phyloP scores from a whole-genome alignment of 805 yeast genomes.

The Saturnispora saitoi region DNA sequence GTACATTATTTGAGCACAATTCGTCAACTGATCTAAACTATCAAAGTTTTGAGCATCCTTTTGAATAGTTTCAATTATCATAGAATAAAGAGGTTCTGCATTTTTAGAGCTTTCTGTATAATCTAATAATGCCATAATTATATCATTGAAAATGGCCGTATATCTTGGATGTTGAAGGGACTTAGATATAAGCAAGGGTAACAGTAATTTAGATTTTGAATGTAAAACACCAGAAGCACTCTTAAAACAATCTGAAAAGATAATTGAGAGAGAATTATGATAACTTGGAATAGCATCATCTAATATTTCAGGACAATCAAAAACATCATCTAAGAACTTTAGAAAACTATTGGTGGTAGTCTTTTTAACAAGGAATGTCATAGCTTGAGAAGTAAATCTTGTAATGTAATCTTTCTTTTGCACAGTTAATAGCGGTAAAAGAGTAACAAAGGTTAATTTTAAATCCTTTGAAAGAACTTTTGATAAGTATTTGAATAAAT shows the following conservation, averaged over 20 bases:
- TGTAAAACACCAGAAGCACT: slow-evolving; percentile 68
- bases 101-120: slow-evolving; percentile 43
- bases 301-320: slow-evolving; percentile 25
- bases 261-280: slow-evolving; percentile 46
- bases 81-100: slow-evolving; percentile 36
- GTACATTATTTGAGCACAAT: slow-evolving; percentile 34
- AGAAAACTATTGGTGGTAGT: slow-evolving; percentile 41
- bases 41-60: slow-evolving; percentile 5
- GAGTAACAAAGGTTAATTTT: slow-evolving; percentile 55
- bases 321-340: slow-evolving; percentile 34
- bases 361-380: slow-evolving; percentile 75
- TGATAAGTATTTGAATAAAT: slow-evolving; percentile 79
- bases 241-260: slow-evolving; percentile 67
- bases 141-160: slow-evolving; percentile 47
- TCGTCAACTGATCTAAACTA: slow-evolving; percentile 19
- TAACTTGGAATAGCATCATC: slow-evolving; percentile 36
- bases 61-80: slow-evolving; percentile 21
- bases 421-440: slow-evolving; percentile 56
- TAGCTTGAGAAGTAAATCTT: slow-evolving; percentile 83
- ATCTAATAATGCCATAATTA: slow-evolving; percentile 42
- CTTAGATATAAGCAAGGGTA: slow-evolving; percentile 29
- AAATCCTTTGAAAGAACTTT: slow-evolving; percentile 54
- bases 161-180: slow-evolving; percentile 20
- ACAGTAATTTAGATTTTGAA: slow-evolving; percentile 52
- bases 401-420: slow-evolving; percentile 54